Evolutionary conservation across 2,329 filamentous ascomycete species (phyloP).

Genomic region (Ramularia endophylla): DNA sequence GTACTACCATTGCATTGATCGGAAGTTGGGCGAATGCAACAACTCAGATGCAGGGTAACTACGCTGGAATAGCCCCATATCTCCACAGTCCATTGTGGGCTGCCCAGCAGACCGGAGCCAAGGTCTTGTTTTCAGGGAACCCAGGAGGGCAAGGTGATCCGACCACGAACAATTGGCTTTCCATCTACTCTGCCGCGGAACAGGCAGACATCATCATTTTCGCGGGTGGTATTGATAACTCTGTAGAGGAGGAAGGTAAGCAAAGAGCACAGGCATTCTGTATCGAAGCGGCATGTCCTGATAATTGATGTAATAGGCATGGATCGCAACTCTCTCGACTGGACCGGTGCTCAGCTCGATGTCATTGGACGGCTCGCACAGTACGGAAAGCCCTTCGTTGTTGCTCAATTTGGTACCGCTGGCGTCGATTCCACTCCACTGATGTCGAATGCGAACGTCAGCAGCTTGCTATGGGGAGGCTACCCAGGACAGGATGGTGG

Average conservation of each 20-base stretch:
- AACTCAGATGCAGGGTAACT: slow-evolving; percentile 54
- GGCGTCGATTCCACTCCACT: slow-evolving; percentile 50
- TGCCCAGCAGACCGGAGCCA: slow-evolving; percentile 39
- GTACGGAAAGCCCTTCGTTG: slow-evolving; percentile 45
- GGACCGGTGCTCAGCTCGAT: slow-evolving; percentile 48
- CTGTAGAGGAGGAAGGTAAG: slow-evolving; percentile 44
- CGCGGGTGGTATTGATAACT: slow-evolving; percentile 50
- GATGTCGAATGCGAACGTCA: slow-evolving; percentile 43
- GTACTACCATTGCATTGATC: slow-evolving; percentile 47
- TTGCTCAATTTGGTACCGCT: slow-evolving; percentile 48
- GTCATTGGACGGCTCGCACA: slow-evolving; percentile 45
- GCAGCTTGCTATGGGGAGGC: slow-evolving; percentile 51
- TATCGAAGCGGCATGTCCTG: too few species aligned
- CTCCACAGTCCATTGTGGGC: slow-evolving; percentile 50
- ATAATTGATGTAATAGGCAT: slow-evolving; percentile 18
- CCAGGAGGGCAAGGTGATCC: slow-evolving; percentile 30
- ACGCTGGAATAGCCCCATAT: slow-evolving; percentile 52
- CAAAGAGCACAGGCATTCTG: too few species aligned
- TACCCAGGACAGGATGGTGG: slow-evolving; percentile 58
- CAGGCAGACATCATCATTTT: slow-evolving; percentile 49
- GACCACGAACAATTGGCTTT: slow-evolving; percentile 28
- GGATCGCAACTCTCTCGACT: slow-evolving; percentile 48
- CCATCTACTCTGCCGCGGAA: slow-evolving; percentile 33
- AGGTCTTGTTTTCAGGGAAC: slow-evolving; percentile 41
- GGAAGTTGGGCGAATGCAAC: slow-evolving; percentile 56